Conservation (phyloP, 1,284 basidiomycete species). For the Anthracocystis panici-leucophaei region DNA sequence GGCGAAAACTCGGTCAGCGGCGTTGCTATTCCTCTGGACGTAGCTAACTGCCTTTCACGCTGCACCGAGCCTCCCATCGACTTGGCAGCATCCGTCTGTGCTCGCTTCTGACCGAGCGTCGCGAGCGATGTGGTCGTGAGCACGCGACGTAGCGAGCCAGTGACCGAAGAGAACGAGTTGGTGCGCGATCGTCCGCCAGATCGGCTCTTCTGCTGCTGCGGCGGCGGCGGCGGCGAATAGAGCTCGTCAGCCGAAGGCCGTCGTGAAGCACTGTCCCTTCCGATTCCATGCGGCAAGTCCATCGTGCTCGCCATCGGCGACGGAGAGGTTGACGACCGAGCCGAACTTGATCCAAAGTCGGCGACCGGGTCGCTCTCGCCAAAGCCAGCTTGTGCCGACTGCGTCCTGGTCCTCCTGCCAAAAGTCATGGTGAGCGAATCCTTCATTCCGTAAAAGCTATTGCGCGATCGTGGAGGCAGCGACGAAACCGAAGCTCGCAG, state of each 20-base stretch:
- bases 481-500: conserved; percentile 16
- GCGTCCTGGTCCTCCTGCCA: conserved; percentile 27
- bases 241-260: conserved; percentile 27
- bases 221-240: conserved; percentile 12
- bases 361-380: conserved; percentile 13
- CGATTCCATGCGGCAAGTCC: conserved; percentile 23
- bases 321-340: conserved; percentile 22
- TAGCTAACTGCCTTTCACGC: conserved; percentile 30
- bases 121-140: conserved; percentile 35
- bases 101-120: conserved; percentile 27
- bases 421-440: conserved; percentile 48
- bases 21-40: conserved; percentile 9
- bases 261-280: conserved; percentile 5
- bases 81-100: conserved; percentile 33
- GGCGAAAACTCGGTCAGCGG: conserved; percentile 29
- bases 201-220: conserved; percentile 15
- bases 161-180: conserved; percentile 42
- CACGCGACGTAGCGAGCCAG: conserved; percentile 44
- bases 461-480: conserved; percentile 29
- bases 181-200: conserved; percentile 30
- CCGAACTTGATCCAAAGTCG: conserved; percentile 23
- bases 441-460: conserved; percentile 42
- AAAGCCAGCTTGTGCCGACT: conserved; percentile 31
- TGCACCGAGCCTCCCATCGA: conserved; percentile 25
- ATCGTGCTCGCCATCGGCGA: conserved; percentile 38